Evolutionary conservation across 192 early-diverging fungal genomes (phyloP).

Genomic region (Coemansia sp.): DNA sequence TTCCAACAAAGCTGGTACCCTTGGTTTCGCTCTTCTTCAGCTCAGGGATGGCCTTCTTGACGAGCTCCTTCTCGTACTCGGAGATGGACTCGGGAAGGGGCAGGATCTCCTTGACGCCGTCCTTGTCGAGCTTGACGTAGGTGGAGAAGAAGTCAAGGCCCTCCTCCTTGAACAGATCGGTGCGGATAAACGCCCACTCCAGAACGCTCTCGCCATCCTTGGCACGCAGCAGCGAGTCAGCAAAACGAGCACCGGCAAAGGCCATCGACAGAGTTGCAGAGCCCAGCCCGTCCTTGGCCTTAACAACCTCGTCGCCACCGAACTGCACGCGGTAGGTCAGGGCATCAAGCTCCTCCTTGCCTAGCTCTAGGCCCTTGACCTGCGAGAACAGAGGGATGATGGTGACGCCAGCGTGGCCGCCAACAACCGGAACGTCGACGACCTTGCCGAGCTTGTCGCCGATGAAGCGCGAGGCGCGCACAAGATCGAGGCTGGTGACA

Average conservation of each 20-base stretch:
- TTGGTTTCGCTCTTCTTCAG: conserved; percentile 91
- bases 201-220: conserved; percentile 73
- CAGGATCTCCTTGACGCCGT: conserved; percentile 88
- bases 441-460: conserved; percentile 72
- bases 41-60: conserved; percentile 82
- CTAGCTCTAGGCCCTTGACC: conserved; percentile 63
- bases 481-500: conserved; percentile 95
- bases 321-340: conserved; percentile 98
- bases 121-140: conserved; percentile 73
- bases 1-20: conserved; percentile 62
- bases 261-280: conserved; percentile 92
- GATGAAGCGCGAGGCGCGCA: conserved; percentile 95
- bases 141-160: conserved; percentile 76
- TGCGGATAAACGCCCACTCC: conserved; percentile 87
- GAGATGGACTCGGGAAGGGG: conserved; percentile 69
- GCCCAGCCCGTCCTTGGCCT: conserved; percentile 97
- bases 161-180: conserved; percentile 60
- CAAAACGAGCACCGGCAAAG: conserved; percentile 86
- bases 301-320: conserved; percentile 99
- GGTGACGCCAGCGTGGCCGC: conserved; percentile 96
- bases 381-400: conserved; percentile 95
- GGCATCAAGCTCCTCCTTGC: conserved; percentile 82
- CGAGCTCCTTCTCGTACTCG: conserved; percentile 84
- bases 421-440: conserved; percentile 84
- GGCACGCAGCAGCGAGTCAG: conserved; percentile 84